Conservation (phyloP, 306 rosid genomes). For the Dryas alaskensis region DNA sequence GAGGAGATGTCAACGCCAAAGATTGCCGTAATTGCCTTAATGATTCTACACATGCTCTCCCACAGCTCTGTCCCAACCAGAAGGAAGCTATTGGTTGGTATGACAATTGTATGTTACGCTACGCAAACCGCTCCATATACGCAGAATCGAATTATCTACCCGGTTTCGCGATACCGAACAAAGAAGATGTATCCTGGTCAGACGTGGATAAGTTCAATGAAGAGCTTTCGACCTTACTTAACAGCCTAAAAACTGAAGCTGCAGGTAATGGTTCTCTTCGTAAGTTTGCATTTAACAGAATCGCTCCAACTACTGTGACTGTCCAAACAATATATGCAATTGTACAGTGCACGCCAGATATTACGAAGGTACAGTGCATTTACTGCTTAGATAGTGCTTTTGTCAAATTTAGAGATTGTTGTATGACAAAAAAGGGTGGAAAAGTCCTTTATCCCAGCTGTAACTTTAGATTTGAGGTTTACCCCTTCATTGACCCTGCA, state of each 20-base stretch:
- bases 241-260: too few species aligned
- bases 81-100: slow-evolving; percentile 52
- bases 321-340: slow-evolving; percentile 13
- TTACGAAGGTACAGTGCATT: slow-evolving; percentile 19
- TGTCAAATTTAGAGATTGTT: not conserved
- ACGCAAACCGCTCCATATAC: slow-evolving; percentile 30
- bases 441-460: not conserved
- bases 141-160: too few species aligned
- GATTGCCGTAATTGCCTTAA: slow-evolving; percentile 21
- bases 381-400: not conserved
- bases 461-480: not conserved
- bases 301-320: too few species aligned
- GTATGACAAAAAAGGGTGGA: slow-evolving; percentile 4
- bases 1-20: too few species aligned
- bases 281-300: too few species aligned
- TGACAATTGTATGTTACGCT: slow-evolving; percentile 17
- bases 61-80: slow-evolving; percentile 30
- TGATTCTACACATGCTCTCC: not conserved
- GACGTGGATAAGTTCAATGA: too few species aligned
- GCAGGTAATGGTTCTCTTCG: too few species aligned
- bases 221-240: too few species aligned
- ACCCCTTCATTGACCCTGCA: not conserved
- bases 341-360: slow-evolving; percentile 33
- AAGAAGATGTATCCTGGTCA: too few species aligned
- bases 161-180: too few species aligned